Base-by-base conservation (phyloP, 2,329 filamentous ascomycete genomes). In the Helotiales sp. region DNA sequence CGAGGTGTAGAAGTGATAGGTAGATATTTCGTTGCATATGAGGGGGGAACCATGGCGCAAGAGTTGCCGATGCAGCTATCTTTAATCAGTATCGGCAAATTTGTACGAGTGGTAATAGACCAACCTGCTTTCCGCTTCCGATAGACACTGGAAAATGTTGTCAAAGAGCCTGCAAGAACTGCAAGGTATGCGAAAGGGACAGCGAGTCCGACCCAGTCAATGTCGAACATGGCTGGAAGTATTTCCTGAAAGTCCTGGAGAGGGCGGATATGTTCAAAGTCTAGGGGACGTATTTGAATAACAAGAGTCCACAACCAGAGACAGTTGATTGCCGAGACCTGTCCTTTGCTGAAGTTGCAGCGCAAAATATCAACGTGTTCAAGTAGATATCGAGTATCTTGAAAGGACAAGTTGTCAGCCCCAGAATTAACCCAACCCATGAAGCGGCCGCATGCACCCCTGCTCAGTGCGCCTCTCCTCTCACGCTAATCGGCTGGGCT, bases 1-100 rank as follows among this genome's bases (percentile, higher is more conserved):
- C 86, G 77, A 96, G 86, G 81, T 99, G 93, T 61, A 97, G 85
- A 47, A 99, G 89, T 52, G 93, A 93, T 68, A 97, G 88, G 84
- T 98, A 99, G 77, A 99, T 88, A 80, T 99, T 94, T 80, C 95
- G 92, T 80, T 96, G 92, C 61, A 96, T 84, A 79, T 99, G 94
- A 61, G 91, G 87, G 26, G 91, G 90, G 81, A 99, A 99, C 95
- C 96, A 99, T 73, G 95, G 93, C 73, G 92, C 93, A 69, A 99
- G 89, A 73, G 92, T 93, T 63, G 93, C 91, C 75, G 91, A 91
- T 82, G 93, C 89, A 72, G 84, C 91, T 93, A 72, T 64, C 64
- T 26, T 30, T 24, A 63, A 66, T 73, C 67, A 75, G 65, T 66
- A 63, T 61, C 68, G 72, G 70, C 72, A 69, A 24, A 64, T 67